phyloP scores from a whole-genome alignment of 2,329 filamentous ascomycete genomes.

The Pseudocercospora ulei region DNA sequence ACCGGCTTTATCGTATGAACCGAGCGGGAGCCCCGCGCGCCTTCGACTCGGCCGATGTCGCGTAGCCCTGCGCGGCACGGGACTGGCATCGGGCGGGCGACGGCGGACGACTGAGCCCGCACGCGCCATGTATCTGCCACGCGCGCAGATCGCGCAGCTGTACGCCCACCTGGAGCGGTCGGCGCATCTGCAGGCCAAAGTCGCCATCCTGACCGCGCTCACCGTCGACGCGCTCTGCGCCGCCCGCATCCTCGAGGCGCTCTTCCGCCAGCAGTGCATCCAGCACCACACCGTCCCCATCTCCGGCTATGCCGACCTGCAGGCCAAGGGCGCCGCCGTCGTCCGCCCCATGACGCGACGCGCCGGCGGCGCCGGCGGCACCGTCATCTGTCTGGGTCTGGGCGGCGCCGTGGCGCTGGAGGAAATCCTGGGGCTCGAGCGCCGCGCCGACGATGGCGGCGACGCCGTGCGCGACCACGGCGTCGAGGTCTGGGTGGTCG shows the following conservation, averaged over 20 bases:
- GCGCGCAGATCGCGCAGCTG: slow-evolving; percentile 76
- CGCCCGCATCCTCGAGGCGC: slow-evolving; percentile 79
- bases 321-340: slow-evolving; percentile 65
- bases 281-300: slow-evolving; percentile 95
- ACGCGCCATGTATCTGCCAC: slow-evolving; percentile 77
- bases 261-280: slow-evolving; percentile 97
- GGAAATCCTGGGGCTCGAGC: slow-evolving; percentile 64
- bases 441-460: slow-evolving; percentile 41
- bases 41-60: slow-evolving; percentile 4
- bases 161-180: slow-evolving; percentile 81
- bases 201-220: slow-evolving; percentile 83
- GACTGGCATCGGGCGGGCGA: not conserved
- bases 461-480: slow-evolving; percentile 51
- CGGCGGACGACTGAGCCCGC: not conserved
- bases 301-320: slow-evolving; percentile 80
- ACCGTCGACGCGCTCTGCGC: slow-evolving; percentile 93
- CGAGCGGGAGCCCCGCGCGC: too few relatives aligned
- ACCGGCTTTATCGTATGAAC: too few relatives aligned
- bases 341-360: slow-evolving; percentile 78
- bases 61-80: not conserved
- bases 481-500: slow-evolving; percentile 92
- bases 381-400: slow-evolving; percentile 85
- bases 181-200: slow-evolving; percentile 82
- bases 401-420: slow-evolving; percentile 85
- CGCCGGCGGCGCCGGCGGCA: slow-evolving; percentile 72